Evolutionary conservation across 768 basidiomycete species (phyloP), one percentile per base, ranked within the genome.

Genomic region (Terana coerulea): DNA sequence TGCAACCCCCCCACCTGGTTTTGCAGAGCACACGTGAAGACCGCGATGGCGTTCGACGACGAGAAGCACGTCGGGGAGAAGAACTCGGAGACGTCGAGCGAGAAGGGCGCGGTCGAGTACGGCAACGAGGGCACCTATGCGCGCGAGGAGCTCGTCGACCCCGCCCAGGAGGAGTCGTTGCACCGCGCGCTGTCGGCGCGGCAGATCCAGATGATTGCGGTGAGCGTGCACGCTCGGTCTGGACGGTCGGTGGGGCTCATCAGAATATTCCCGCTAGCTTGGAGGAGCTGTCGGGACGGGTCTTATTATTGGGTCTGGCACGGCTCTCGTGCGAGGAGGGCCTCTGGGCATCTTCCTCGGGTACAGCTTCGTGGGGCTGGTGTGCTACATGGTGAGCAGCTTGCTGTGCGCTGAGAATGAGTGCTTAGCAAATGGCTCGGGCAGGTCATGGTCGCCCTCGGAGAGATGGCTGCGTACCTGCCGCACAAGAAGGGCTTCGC

Each of bases 401-500:
- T n/a, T n/a, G n/a, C n/a, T 36, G 31, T 11, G 25, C 21, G 2
- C 37, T 35, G 30, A 26, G 8, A n/a, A n/a, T 34, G 9, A 36
- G 5, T 40, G 11, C 39, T 41, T 3, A 48, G 24, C 10, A 19
- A 15, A 7, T 40, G 9, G 28, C 8, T 21, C 34, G 15, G 30
- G 1, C 31, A 56, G 55, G 55, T 81, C 49, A 81, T 83, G 79
- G 67, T 78, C 34, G 71, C 75, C 8, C 69, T 72, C 2, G 69
- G 66, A 7, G 67, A 70, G 56, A 72, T 70, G 62, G 51, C 61
- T n/a, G 62, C 69, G 25, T 70, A 72, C 59, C 63, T 79, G 34
- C 79, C 79, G 14, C 79, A 81, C 66, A 83, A 84, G 64, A 80
- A 80, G 55, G 82, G 79, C 14, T 75, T 70, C 55, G 58, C 66